Conservation (phyloP, 768 basidiomycete genomes). For the Mycena metata region DNA sequence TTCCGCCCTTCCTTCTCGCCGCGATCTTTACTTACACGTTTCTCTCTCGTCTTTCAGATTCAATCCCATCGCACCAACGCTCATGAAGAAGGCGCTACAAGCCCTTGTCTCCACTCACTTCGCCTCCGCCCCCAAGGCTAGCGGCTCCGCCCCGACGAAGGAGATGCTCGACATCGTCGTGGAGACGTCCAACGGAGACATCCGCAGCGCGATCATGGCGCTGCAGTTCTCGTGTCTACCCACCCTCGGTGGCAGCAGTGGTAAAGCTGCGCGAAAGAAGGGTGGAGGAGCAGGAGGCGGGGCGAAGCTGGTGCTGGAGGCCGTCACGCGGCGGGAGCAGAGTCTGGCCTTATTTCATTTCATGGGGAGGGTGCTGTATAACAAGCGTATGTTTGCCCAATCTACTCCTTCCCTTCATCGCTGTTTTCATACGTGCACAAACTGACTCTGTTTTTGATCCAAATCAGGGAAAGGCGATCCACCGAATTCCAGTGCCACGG, state of each 20-base stretch:
- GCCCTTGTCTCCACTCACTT: constrained; percentile 66
- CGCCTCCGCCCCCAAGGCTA: no score
- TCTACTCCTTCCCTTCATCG: no score
- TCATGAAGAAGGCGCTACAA: constrained; percentile 85
- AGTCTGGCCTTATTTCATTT: constrained; percentile 92
- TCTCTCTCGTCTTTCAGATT: constrained; percentile 72
- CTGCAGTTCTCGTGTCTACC: constrained; percentile 86
- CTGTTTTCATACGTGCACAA: no score
- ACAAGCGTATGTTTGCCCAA: constrained; percentile 77
- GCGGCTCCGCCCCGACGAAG: no score
- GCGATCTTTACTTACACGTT: background rate
- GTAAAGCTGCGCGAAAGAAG: constrained; percentile 48
- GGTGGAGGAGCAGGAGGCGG: constrained; percentile 44
- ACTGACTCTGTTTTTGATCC: no score
- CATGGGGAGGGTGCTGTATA: constrained; percentile 93
- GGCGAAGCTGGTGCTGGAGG: constrained; percentile 67
- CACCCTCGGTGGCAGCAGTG: constrained; percentile 49
- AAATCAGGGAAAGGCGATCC: no score
- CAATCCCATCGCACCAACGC: constrained; percentile 91
- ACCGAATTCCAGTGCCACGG: no score
- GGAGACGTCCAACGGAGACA: constrained; percentile 94
- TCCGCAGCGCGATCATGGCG: constrained; percentile 93
- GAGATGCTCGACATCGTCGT: no score
- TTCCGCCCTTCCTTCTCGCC: constrained; percentile 3
- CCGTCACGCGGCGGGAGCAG: constrained; percentile 86